Evolutionary conservation across 805 yeast species (phyloP), one percentile per base, ranked within the genome.

Genomic region (Kluyveromyces aestuarii): DNA sequence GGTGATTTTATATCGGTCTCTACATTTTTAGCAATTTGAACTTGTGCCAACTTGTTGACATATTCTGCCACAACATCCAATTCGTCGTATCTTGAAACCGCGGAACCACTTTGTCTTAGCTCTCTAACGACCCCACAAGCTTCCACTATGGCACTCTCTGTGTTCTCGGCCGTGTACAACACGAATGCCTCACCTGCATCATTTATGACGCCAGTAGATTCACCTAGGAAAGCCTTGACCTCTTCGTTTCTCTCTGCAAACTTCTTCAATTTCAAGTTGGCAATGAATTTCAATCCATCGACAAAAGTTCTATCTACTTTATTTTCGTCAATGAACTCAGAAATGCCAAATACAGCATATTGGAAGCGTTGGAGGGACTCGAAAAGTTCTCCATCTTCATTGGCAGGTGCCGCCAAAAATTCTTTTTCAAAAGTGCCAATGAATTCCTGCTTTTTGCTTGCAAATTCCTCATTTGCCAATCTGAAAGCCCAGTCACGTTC

Each of bases 321-420:
- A 55, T 82, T 75, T 48, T 79, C 79, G 48, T 76, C 82, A 43
- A 80, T 72, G 48, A 77, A 71, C 47, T 79, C 80, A 27, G 86
- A 87, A 48, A 89, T 84, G n/a, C 96, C 96, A 61, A 81, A 90
- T 27, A 88, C 64, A 0, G 95, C 90, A 56, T 74, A 79, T 64
- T 87, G 95, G 57, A 89, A 75, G 62, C 98, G 80, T 49, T 80
- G 81, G 50, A 90, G 72, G 59, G 80, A 80, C 48, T 81, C 88
- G 60, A 79, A 80, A 65, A 78, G 76, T 51, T 77, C 84, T 44
- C 66, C 72, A 37, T 76, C 87, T 63, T 70, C 82, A 48, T 73
- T 72, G 37, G 70, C 73, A 35, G 79, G 77, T 16, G 77, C 73
- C 33, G 68, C 70, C 37, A 87, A 63, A 66, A 85, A 89, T 48